Evolutionary conservation across 257 asterid genomes (phyloP).

Genomic region (Solanum stenotomum): DNA sequence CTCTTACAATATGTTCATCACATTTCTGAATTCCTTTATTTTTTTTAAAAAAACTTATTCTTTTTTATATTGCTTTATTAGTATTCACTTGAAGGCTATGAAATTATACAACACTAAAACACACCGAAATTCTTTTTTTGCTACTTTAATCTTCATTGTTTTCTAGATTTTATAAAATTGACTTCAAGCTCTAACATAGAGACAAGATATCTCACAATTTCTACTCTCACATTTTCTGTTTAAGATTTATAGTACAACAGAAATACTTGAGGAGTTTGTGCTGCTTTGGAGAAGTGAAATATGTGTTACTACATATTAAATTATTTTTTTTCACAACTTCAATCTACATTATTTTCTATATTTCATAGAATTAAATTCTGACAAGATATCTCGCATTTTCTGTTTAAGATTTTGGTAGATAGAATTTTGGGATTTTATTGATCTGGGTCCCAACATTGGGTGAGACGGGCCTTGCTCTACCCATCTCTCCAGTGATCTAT

Average conservation of each 20-base stretch:
- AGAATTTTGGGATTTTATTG: too few relatives aligned
- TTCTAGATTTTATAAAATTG: neutral
- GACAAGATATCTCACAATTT: neutral
- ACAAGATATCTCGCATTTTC: too few relatives aligned
- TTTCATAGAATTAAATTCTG: too few relatives aligned
- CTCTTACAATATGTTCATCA: slow-evolving; percentile 64
- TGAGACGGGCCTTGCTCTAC: too few relatives aligned
- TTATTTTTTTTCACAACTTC: too few relatives aligned
- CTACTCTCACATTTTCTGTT: neutral
- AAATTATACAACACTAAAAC: neutral
- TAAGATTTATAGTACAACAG: too few relatives aligned
- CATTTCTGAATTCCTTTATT: neutral
- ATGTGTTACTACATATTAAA: neutral
- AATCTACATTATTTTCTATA: too few relatives aligned
- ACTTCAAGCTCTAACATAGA: neutral
- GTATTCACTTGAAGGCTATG: neutral
- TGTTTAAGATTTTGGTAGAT: too few relatives aligned
- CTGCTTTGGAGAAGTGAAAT: neutral
- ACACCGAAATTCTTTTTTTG: neutral
- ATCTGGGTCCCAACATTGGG: too few relatives aligned
- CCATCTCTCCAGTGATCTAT: too few relatives aligned
- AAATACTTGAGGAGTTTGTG: neutral
- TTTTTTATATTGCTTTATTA: neutral
- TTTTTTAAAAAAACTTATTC: neutral
- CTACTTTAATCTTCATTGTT: neutral